Conservation (phyloP, 352 stramenopile species). For the Pseudoperonospora humuli region DNA sequence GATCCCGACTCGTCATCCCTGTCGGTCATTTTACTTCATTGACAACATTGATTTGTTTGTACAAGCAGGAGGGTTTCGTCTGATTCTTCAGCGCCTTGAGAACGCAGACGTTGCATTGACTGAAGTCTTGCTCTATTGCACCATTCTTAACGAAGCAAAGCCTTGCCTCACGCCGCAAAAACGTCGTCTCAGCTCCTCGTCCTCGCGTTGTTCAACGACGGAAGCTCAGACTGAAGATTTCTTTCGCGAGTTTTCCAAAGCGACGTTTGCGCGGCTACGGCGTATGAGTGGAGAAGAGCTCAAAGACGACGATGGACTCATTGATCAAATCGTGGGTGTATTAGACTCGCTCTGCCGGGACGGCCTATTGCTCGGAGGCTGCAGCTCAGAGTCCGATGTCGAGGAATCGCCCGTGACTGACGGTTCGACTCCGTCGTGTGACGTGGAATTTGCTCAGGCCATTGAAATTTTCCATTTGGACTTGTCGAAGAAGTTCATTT, state of each 20-base stretch:
- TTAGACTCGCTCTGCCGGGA: slow-evolving; percentile 71
- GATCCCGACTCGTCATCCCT: slow-evolving; percentile 60
- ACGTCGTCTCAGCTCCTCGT: slow-evolving; percentile 37
- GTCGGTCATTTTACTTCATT: slow-evolving; percentile 73
- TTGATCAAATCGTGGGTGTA: slow-evolving; percentile 63
- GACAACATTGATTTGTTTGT: slow-evolving; percentile 82
- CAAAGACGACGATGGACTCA: slow-evolving; percentile 71
- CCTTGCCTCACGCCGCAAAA: slow-evolving; percentile 62
- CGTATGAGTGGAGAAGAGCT: slow-evolving; percentile 64
- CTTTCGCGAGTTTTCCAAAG: slow-evolving; percentile 72
- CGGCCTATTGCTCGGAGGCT: slow-evolving; percentile 39
- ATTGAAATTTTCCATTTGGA: slow-evolving; percentile 82
- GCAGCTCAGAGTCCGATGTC: slow-evolving; percentile 17
- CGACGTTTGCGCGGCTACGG: slow-evolving; percentile 53
- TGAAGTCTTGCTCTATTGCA: slow-evolving; percentile 64
- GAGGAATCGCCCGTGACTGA: slow-evolving; percentile 18
- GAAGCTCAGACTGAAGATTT: slow-evolving; percentile 62
- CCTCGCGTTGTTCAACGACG: slow-evolving; percentile 25
- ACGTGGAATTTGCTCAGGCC: slow-evolving; percentile 52
- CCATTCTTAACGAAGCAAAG: slow-evolving; percentile 64
- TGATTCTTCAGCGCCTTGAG: slow-evolving; percentile 61
- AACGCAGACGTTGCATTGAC: slow-evolving; percentile 33
- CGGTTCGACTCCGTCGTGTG: slow-evolving; percentile 14
- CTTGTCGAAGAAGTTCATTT: slow-evolving; percentile 81
- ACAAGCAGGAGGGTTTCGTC: slow-evolving; percentile 66